phyloP scores from a whole-genome alignment of 352 stramenopile genomes.

The Globisporangium nodosum region DNA sequence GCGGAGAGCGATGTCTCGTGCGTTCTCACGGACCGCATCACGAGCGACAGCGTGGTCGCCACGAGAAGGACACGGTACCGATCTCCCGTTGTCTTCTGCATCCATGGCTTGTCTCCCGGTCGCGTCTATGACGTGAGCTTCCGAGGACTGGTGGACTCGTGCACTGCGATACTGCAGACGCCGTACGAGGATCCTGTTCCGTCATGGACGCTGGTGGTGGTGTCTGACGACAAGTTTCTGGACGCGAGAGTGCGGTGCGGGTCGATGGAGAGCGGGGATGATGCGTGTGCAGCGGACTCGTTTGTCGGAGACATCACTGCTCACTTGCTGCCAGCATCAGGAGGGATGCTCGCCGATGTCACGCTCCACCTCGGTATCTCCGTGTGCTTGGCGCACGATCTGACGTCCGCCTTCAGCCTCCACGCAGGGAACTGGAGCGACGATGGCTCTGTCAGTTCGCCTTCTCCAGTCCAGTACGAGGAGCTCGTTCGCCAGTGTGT shows the following conservation, averaged over 20 bases:
- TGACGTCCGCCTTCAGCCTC: slow-evolving; percentile 17
- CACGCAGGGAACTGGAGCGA: background rate
- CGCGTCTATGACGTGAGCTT: slow-evolving; percentile 35
- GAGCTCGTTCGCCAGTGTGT: slow-evolving; percentile 30
- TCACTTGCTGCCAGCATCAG: slow-evolving; percentile 19
- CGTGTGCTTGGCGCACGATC: slow-evolving; percentile 26
- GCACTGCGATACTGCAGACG: slow-evolving; percentile 7
- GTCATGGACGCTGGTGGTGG: slow-evolving; percentile 11
- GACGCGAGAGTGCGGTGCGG: slow-evolving; percentile 2
- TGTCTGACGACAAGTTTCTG: slow-evolving; percentile 10
- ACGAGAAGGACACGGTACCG: slow-evolving; percentile 9
- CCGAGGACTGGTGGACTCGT: slow-evolving; percentile 13
- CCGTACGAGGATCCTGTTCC: slow-evolving; percentile 4
- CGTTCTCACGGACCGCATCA: slow-evolving; percentile 31
- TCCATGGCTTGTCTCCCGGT: slow-evolving; percentile 25
- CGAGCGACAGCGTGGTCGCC: slow-evolving; percentile 9
- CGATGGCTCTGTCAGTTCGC: background rate
- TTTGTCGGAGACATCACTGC: slow-evolving; percentile 26
- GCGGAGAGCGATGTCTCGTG: slow-evolving; percentile 29
- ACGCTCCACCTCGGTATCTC: slow-evolving; percentile 33
- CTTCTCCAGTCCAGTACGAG: slow-evolving; percentile 1
- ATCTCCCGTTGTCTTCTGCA: slow-evolving; percentile 22
- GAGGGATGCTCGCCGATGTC: slow-evolving; percentile 22
- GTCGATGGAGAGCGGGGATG: background rate
- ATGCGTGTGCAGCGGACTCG: background rate